phyloP scores from a whole-genome alignment of 495 filamentous ascomycete species.

The Penicillium crystallinum region DNA sequence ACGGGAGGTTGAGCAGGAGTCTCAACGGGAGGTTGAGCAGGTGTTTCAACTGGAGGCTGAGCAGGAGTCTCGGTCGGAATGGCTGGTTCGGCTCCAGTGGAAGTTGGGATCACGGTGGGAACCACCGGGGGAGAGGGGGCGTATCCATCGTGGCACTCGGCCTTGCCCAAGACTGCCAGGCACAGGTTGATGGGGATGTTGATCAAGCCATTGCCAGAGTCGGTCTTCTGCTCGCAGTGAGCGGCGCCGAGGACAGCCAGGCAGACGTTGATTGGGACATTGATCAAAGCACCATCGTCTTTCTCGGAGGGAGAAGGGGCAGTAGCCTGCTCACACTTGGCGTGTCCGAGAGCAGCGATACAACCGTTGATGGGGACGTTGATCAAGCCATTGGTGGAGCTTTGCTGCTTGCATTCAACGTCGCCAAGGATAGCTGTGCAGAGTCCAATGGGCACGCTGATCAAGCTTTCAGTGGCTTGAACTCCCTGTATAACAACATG shows the following conservation, averaged over 20 bases:
- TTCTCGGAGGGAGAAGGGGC: background rate
- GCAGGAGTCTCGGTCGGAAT: constrained; percentile 1
- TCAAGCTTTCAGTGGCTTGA: constrained; percentile 17
- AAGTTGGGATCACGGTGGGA: background rate
- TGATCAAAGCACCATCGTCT: constrained; percentile 23
- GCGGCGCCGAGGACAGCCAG: constrained; percentile 14
- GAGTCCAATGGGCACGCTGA: constrained; percentile 20
- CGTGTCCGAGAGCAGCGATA: constrained; percentile 23
- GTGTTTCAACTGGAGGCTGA: background rate
- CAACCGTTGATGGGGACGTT: constrained; percentile 27
- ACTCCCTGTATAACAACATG: constrained; percentile 9
- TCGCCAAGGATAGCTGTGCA: constrained; percentile 1
- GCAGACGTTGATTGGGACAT: constrained; percentile 27
- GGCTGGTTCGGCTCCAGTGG: too few species aligned
- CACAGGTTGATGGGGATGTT: constrained; percentile 11
- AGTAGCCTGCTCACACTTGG: constrained; percentile 26
- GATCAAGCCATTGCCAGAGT: constrained; percentile 3
- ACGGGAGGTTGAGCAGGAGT: constrained; percentile 4
- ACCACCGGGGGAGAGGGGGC: background rate
- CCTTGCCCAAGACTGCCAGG: constrained; percentile 24
- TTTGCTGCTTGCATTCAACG: constrained; percentile 4
- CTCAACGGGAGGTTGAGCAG: background rate
- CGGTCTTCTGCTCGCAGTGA: constrained; percentile 3
- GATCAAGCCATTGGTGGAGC: constrained; percentile 16
- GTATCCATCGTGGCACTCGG: constrained; percentile 13